Evolutionary conservation across 495 filamentous ascomycete genomes (phyloP).

Genomic region (Patellaria atrata): DNA sequence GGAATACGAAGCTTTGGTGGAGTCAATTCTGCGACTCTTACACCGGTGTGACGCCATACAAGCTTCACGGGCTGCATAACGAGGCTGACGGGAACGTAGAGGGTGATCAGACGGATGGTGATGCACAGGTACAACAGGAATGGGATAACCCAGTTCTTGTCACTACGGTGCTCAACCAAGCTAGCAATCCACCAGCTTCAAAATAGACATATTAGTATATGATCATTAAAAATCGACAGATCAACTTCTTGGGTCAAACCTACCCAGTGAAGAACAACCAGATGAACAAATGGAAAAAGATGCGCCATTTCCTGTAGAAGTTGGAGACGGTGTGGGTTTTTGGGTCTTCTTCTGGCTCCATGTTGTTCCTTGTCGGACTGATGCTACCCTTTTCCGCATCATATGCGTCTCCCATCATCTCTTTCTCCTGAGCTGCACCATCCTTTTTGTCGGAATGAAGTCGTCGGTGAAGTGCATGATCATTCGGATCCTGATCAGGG

Average conservation of each 20-base stretch:
- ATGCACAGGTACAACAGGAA: conserved; percentile 70
- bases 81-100: conserved; percentile 54
- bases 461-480: conserved; percentile 26
- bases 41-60: conserved; percentile 50
- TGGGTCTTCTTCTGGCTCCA: conserved; percentile 23
- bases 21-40: conserved; percentile 35
- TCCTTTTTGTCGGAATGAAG: conserved; percentile 24
- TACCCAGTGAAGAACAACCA: conserved; percentile 49
- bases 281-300: conserved; percentile 35
- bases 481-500: conserved; percentile 29
- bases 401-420: conserved; percentile 16
- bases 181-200: conserved; percentile 82
- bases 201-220: neutral
- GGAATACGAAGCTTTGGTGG: conserved; percentile 50
- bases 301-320: conserved; percentile 29
- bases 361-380: conserved; percentile 13
- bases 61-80: conserved; percentile 48
- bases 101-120: conserved; percentile 55
- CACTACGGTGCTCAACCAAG: conserved; percentile 54
- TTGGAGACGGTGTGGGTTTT: conserved; percentile 20
- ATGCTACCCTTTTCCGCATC: conserved; percentile 31
- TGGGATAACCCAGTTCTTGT: conserved; percentile 71
- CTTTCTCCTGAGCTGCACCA: conserved; percentile 18
- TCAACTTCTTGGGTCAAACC: conserved; percentile 19
- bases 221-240: neutral